A percentile compares a stretch with the other conserved stretches of the same genome.
Evolutionary conservation across 2,329 filamentous ascomycete genomes (phyloP).

Genomic region (Ceratocystis huliohia): DNA sequence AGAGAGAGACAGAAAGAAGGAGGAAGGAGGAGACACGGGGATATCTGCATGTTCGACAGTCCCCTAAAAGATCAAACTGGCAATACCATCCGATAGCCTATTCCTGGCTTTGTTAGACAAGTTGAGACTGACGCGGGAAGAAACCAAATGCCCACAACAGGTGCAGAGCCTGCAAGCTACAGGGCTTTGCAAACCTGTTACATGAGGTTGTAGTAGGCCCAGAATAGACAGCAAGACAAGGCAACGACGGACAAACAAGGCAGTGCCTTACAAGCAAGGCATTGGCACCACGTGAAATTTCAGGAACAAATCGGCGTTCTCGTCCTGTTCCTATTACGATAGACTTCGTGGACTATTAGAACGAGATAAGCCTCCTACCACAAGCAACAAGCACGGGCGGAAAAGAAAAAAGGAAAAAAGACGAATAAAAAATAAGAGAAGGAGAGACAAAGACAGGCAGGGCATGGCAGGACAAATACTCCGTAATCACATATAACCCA

Average conservation of each 20-base stretch:
- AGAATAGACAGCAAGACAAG: background rate
- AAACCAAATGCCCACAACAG: too few relatives aligned
- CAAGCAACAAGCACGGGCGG: background rate
- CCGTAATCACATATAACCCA: background rate
- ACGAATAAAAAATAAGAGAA: background rate
- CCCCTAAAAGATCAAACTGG: background rate
- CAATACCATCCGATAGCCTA: background rate
- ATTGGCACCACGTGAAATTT: slow-evolving; percentile 1
- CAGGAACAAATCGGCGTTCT: background rate
- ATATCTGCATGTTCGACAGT: too few relatives aligned
- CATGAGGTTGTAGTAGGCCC: background rate
- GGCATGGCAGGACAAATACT: background rate
- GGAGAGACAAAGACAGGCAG: background rate
- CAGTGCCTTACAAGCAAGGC: background rate
- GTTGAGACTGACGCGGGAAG: background rate
- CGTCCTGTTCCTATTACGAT: background rate
- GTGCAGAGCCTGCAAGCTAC: background rate
- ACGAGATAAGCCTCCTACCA: background rate
- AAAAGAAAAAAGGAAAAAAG: background rate
- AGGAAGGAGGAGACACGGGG: too few relatives aligned
- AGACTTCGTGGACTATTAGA: background rate
- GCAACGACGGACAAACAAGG: background rate
- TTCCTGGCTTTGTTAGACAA: background rate
- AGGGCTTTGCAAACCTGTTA: background rate
- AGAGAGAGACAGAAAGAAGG: too few relatives aligned